A percentile compares a stretch with the other conserved stretches of the same genome.
Conservation (phyloP, 2,329 filamentous ascomycete species). For the Tolypocladium pustulatum region DNA sequence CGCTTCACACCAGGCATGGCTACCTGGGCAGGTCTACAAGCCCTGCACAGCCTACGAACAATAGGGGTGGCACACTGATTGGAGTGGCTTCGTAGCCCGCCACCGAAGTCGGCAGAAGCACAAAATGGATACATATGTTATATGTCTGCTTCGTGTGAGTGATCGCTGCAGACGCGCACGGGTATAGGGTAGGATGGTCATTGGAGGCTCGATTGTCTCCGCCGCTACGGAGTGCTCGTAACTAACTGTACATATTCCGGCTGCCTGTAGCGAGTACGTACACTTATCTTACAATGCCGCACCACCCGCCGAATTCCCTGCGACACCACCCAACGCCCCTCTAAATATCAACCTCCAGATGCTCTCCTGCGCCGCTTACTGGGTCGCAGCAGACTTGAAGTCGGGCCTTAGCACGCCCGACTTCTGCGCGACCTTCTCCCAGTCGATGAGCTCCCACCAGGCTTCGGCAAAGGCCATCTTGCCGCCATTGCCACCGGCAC, state of each 20-base stretch:
- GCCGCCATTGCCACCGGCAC: constrained; percentile 48
- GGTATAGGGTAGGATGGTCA: neutral
- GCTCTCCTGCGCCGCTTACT: neutral
- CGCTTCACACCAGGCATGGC: neutral
- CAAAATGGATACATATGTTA: no score
- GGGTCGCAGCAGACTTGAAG: constrained; percentile 17
- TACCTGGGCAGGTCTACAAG: no score
- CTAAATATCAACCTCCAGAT: neutral
- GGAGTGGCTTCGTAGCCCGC: neutral
- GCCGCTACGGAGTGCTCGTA: neutral
- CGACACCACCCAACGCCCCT: neutral
- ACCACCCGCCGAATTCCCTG: neutral
- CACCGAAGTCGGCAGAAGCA: no score
- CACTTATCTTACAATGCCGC: neutral
- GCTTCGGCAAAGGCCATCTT: constrained; percentile 66
- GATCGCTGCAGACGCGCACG: neutral
- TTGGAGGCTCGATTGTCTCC: neutral
- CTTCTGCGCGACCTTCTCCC: constrained; percentile 55
- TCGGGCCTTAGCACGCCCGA: constrained; percentile 21
- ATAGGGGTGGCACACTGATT: neutral
- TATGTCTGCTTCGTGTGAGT: no score
- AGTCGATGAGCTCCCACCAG: constrained; percentile 88
- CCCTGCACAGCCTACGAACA: neutral
- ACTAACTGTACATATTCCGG: neutral
- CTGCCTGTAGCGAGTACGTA: neutral